Conservation (phyloP, 2,329 filamentous ascomycete genomes). For the Botrytis galanthina region DNA sequence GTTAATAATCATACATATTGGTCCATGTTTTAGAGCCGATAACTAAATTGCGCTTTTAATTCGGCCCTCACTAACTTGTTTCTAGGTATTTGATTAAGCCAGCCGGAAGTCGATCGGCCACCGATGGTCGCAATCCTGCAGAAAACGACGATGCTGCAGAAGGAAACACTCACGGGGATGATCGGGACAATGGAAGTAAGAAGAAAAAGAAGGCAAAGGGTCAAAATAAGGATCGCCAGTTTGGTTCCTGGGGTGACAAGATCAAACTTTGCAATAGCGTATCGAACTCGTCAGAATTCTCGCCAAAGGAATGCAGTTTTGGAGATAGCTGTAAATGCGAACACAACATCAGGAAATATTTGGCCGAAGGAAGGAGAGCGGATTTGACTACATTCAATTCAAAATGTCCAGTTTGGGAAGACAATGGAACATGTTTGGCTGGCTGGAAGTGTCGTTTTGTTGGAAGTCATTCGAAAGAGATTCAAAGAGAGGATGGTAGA, state of each 20-base stretch:
- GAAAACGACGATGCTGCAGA: constrained; percentile 55
- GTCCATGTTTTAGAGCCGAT: background rate
- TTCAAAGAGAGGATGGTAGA: constrained; percentile 72
- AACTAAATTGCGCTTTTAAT: background rate
- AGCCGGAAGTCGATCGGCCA: constrained; percentile 32
- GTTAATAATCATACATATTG: constrained; percentile 18
- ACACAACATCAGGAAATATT: constrained; percentile 83
- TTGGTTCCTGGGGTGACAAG: constrained; percentile 75
- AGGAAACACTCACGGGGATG: constrained; percentile 44
- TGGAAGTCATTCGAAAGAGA: constrained; percentile 79
- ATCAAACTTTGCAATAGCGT: constrained; percentile 76
- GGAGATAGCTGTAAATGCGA: constrained; percentile 78
- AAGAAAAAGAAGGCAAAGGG: constrained; percentile 63
- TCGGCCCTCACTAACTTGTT: constrained; percentile 6
- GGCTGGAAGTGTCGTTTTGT: constrained; percentile 97
- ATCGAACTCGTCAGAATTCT: constrained; percentile 73
- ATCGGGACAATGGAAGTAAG: constrained; percentile 40
- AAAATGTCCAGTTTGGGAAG: constrained; percentile 78
- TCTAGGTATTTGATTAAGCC: constrained; percentile 36
- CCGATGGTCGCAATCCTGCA: constrained; percentile 35
- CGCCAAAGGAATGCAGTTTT: constrained; percentile 68
- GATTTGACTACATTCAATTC: constrained; percentile 76
- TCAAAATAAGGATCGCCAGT: constrained; percentile 81
- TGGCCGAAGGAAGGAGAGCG: constrained; percentile 75
- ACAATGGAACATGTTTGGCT: constrained; percentile 70